Evolutionary conservation across 176 grass and related monocot species (phyloP).

Genomic region (Bonia amplexicaulis): DNA sequence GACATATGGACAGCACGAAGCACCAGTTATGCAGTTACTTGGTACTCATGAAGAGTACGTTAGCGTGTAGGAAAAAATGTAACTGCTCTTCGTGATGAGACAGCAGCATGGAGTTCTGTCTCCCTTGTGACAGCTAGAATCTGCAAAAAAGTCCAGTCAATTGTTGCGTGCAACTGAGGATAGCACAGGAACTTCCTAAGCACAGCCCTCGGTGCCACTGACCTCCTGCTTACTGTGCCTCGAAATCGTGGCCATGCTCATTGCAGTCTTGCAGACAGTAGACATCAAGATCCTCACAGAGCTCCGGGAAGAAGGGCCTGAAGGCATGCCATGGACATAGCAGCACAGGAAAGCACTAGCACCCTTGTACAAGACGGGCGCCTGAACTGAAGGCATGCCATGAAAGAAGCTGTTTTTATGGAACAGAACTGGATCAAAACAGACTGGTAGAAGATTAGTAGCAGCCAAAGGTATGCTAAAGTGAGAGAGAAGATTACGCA

Average conservation of each 20-base stretch:
- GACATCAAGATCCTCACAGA: background rate
- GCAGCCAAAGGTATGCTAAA: background rate
- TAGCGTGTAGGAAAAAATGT: background rate
- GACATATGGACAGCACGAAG: background rate
- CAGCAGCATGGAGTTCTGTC: background rate
- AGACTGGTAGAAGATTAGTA: background rate
- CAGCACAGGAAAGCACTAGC: background rate
- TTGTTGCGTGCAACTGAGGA: slow-evolving; percentile 6
- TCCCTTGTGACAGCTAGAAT: background rate
- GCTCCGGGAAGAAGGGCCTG: background rate
- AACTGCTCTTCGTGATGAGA: background rate
- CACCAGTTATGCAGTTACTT: background rate
- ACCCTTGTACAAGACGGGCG: background rate
- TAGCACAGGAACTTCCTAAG: background rate
- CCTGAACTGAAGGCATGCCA: background rate
- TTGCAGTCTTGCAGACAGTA: background rate
- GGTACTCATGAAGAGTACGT: background rate
- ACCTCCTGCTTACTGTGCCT: background rate
- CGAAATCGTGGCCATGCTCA: background rate
- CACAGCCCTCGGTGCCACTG: background rate
- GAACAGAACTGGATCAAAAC: background rate
- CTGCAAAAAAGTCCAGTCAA: background rate
- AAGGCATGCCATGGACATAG: background rate
- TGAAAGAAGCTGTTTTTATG: background rate
- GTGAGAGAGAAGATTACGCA: background rate